Evolutionary conservation across 176 grass and related monocot genomes (phyloP), one percentile per base, ranked within the genome.

Genomic region (Oryza glumipatula): DNA sequence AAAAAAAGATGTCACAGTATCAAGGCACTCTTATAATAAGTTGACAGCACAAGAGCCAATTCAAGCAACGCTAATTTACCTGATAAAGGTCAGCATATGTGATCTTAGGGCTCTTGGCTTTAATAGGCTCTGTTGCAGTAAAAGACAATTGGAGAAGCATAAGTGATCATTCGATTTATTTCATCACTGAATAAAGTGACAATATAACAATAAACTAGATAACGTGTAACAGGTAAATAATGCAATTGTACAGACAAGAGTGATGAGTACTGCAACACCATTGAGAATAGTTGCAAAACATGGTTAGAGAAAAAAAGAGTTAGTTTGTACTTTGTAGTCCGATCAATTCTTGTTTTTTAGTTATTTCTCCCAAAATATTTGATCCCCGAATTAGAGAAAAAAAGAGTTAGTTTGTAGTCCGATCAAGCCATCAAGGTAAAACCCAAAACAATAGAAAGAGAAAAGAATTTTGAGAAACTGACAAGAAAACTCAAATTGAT

Each of bases 11-110:
- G 35, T 33, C 36, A 4, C 46, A 32, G 32, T 10, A 54, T 35
- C 14, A 56, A 70, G 48, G 22, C 11, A 65, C 51, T 7, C 19
- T 43, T 49, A 54, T 63, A 16, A 43, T 23, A 23, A 63, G 58
- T 23, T 58, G 1, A 21, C 32, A 49, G 23, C 68, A 81, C 43
- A 73, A 11, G 8, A 80, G 32, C 5, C 72, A 71, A 85, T 16
- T 69, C 4, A 87, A 79, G 46, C 51, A 36, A 45, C 77, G 4
- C 10, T 21, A 33, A 77, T 61, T 88, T 87, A 98, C 96, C 97
- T 99, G 97, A 80, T 99, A 96, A 89, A 99, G 90, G 41, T 99
- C 97, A 32, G 97, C 94, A 64, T 94, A 99, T 65, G 94, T 96
- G 85, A 99, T 77, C 90, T 67, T 99, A 22, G 94, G 91, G 82